Conservation (phyloP, 192 early-diverging fungal genomes). For the Cetraspora pellucida region DNA sequence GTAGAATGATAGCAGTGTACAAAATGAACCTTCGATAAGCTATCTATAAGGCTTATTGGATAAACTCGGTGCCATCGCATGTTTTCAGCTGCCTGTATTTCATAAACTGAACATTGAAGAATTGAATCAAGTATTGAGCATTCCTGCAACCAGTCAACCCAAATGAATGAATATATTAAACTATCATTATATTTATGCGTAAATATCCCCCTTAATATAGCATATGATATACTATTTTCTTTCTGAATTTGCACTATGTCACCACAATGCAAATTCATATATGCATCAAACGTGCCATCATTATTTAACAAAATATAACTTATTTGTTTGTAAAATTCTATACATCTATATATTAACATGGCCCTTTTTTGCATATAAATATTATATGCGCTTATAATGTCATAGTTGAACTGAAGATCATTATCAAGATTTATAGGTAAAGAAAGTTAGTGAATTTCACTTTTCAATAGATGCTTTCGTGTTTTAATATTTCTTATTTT, state of each 20-base stretch:
- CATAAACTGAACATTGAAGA: background rate
- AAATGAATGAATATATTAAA: background rate
- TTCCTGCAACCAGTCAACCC: background rate
- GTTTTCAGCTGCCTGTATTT: background rate
- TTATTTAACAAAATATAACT: background rate
- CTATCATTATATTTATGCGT: background rate
- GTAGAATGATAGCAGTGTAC: background rate
- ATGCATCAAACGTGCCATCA: background rate
- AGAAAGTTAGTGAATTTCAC: background rate
- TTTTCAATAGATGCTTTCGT: background rate
- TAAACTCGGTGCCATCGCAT: background rate
- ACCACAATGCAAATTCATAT: background rate
- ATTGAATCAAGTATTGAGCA: background rate
- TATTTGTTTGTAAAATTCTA: background rate
- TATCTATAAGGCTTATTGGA: background rate
- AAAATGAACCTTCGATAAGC: background rate
- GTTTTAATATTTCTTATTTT: background rate
- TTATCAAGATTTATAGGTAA: background rate
- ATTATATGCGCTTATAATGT: background rate
- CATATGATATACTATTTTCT: background rate
- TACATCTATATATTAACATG: background rate
- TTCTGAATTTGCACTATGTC: background rate
- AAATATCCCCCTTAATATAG: background rate
- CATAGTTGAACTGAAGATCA: background rate
- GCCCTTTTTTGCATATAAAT: background rate